Evolutionary conservation across 352 stramenopile genomes (phyloP).

Genomic region (Hyaloperonospora arabidopsidis): DNA sequence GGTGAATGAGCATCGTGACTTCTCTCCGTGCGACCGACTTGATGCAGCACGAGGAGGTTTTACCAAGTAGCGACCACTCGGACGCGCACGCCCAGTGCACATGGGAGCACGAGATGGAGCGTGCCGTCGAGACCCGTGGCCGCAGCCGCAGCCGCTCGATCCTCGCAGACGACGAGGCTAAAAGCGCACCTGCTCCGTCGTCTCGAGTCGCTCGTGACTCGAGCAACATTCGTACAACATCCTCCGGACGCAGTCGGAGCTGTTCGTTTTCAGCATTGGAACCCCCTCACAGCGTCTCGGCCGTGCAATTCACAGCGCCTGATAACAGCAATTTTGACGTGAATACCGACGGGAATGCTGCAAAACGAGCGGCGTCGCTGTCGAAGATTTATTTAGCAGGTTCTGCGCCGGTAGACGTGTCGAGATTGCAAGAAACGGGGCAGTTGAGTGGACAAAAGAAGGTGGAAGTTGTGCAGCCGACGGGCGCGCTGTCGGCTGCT

Average conservation of each 20-base stretch:
- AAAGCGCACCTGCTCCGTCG: constrained; percentile 1
- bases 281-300: constrained; percentile 6
- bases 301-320: neutral
- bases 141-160: constrained; percentile 77
- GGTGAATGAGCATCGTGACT: constrained; percentile 20
- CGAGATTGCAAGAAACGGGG: constrained; percentile 66
- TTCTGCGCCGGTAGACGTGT: constrained; percentile 73
- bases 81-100: constrained; percentile 40
- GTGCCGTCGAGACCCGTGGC: constrained; percentile 56
- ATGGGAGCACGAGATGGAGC: constrained; percentile 83
- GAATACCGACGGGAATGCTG: constrained; percentile 31
- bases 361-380: constrained; percentile 59
- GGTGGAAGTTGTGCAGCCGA: constrained; percentile 63
- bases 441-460: constrained; percentile 75
- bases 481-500: constrained; percentile 61
- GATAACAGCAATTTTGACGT: constrained; percentile 1
- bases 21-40: constrained; percentile 2
- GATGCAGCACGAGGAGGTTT: constrained; percentile 1
- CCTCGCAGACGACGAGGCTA: constrained; percentile 39
- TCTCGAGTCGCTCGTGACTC: constrained; percentile 6
- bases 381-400: constrained; percentile 83
- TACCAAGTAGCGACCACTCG: constrained; percentile 28
- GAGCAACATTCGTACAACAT: constrained; percentile 5
- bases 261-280: constrained; percentile 58
- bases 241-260: constrained; percentile 19